phyloP scores from a whole-genome alignment of 306 rosid genomes.

The Acacia melanoxylon region DNA sequence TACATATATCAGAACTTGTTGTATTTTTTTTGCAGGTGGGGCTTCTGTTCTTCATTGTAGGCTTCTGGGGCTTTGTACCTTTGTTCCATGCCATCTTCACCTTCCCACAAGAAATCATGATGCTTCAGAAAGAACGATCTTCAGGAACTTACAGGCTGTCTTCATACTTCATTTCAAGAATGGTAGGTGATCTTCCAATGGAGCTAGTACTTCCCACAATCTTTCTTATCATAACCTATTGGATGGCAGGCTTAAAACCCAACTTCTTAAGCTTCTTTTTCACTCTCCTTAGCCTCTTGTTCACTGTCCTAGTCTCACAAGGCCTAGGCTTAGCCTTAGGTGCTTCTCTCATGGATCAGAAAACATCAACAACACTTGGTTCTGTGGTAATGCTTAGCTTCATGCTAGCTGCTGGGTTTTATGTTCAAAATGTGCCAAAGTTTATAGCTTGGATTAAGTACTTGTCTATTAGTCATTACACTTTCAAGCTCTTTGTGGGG shows the following conservation, averaged over 20 bases:
- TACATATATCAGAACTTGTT: too few relatives aligned
- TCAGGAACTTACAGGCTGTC: constrained; percentile 78
- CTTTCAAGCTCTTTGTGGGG: constrained; percentile 54
- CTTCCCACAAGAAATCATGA: constrained; percentile 62
- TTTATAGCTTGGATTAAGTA: constrained; percentile 66
- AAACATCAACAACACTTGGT: constrained; percentile 56
- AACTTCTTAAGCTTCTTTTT: constrained; percentile 19
- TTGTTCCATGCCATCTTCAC: constrained; percentile 68
- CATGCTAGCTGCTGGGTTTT: constrained; percentile 59
- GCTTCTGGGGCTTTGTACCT: constrained; percentile 65
- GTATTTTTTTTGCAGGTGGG: constrained; percentile 49
- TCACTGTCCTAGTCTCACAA: constrained; percentile 58
- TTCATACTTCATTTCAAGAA: constrained; percentile 63
- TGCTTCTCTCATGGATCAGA: constrained; percentile 55
- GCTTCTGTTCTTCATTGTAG: constrained; percentile 45
- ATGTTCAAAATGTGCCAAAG: constrained; percentile 59
- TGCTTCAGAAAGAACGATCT: constrained; percentile 64
- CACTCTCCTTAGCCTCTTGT: constrained; percentile 42
- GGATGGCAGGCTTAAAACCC: constrained; percentile 59
- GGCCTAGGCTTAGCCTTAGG: constrained; percentile 79
- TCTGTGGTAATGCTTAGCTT: constrained; percentile 65
- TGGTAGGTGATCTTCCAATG: constrained; percentile 62
- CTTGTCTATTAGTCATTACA: constrained; percentile 47
- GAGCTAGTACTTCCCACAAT: constrained; percentile 62
- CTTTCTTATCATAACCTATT: constrained; percentile 51